Base-by-base conservation (phyloP, 768 basidiomycete genomes). In the Paxillus ammoniavirescens region DNA sequence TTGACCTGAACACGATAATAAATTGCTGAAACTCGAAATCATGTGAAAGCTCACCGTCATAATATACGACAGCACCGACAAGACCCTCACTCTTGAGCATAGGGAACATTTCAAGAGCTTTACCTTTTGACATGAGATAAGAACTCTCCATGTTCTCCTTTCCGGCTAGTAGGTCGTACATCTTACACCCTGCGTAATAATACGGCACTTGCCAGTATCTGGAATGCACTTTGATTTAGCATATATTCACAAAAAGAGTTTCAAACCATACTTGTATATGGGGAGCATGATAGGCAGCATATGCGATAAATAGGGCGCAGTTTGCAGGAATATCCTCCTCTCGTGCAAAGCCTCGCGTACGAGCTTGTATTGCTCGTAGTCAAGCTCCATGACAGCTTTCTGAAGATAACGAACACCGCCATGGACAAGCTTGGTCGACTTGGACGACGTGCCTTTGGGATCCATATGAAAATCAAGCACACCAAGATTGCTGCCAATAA, bases 221-320 rank as follows among this genome's bases (percentile, higher is more conserved):
- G 49, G 8, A 30, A 28, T 12, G 10, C 18, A 38, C 9, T 35
- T 8, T 14, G 8, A 42, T 10, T 64, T 28, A 64, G 55, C 42
- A 55, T 2, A 30, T 10, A n/a, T 42, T 5, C 23, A 49, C 15
- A 18, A 17, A 50, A 49, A 6, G 23, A 10, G 12, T 14, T 42
- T 3, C 8, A 36, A 37, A 42, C 65, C 81, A 30, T 54, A 90
- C 84, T 92, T 96, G 82, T 99, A 98, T 46, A 98, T 82, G 6
- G 96, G 96, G 14, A 98, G 76, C 86, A 99, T 96, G 72, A 99
- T 98, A 2, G 96, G 97, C 33, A 98, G 80, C 87, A 95, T 94
- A 56, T 80, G 77, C 12, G 87, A 89, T 18, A 99, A 79, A 72
- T 99, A 97, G 0, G 96, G 96, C 0, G 96, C 96, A 0, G 91